These are phyloP conservation scores for Tetrahymena malaccensis DNA, from an alignment of 73 alveolate genomes.

Conservation along the genomic window DNA sequence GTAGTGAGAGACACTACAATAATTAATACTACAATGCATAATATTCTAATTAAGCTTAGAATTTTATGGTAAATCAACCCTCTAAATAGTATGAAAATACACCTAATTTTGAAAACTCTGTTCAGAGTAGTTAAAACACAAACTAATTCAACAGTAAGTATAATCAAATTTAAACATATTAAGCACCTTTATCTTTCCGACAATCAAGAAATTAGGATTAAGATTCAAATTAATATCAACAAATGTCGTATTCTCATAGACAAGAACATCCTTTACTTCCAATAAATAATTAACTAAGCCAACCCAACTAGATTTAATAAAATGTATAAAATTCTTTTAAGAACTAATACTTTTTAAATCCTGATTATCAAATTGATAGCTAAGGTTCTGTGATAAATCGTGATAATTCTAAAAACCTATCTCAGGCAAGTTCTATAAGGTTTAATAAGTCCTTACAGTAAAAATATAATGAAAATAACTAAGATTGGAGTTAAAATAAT, in stretches of 20 bases:
- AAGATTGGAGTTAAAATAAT: neutral
- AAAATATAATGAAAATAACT: neutral
- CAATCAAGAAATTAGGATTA: neutral
- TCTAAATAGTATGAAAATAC: neutral
- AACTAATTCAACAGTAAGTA: neutral
- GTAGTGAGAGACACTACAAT: neutral
- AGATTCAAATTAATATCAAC: neutral
- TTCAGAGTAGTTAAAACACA: neutral
- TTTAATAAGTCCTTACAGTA: neutral
- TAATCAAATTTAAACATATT: neutral
- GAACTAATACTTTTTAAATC: neutral
- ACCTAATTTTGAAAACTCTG: neutral
- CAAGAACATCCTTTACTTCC: neutral
- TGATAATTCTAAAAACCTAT: neutral
- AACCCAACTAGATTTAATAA: neutral
- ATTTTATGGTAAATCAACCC: neutral
- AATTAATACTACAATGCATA: neutral
- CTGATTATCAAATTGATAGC: neutral
- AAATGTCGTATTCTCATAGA: neutral
- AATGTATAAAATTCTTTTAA: neutral
- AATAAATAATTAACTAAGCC: too few relatives aligned
- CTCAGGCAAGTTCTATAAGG: neutral
- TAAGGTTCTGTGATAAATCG: neutral
- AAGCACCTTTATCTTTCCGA: neutral
- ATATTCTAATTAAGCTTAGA: neutral